Percentiles rank a stretch among this genome's conserved stretches.
These are phyloP conservation scores for Botryotinia narcissicola DNA, from an alignment of 2,329 filamentous ascomycete genomes.

Conservation along the genomic window DNA sequence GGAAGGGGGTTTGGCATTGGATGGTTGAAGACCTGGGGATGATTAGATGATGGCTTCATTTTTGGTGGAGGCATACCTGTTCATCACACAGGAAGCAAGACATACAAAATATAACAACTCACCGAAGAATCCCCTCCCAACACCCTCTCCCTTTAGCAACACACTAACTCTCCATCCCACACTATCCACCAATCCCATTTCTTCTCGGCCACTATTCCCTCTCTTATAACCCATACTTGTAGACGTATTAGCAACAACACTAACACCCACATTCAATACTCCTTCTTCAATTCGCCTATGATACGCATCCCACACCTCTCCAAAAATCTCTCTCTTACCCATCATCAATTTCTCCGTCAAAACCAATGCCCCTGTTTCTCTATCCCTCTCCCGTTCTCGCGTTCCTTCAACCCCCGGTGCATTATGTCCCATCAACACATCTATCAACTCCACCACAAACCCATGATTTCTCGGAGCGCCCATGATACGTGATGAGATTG, in stretches of 20 bases:
- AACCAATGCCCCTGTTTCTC: rapidly evolving
- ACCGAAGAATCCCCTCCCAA: not conserved
- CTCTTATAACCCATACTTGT: no score
- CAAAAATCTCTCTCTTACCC: not conserved
- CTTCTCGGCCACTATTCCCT: no score
- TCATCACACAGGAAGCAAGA: not conserved
- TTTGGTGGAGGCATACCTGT: not conserved
- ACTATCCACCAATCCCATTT: not conserved
- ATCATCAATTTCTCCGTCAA: not conserved
- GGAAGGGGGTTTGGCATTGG: no score
- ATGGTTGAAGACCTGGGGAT: not conserved
- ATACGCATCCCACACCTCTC: not conserved
- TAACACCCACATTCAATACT: not conserved
- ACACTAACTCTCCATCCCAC: not conserved
- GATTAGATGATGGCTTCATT: no score
- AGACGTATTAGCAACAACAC: not conserved
- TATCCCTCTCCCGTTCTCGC: rapidly evolving
- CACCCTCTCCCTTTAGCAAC: not conserved
- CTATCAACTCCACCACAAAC: not conserved
- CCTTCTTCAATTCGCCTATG: not conserved
- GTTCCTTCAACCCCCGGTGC: not conserved
- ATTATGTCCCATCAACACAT: not conserved
- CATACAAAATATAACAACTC: not conserved
- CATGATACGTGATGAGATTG: not conserved
- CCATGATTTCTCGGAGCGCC: not conserved